Evolutionary conservation across 148 eudicot species (phyloP), one percentile per base, ranked within the genome.

Genomic region (Rheum nobile): DNA sequence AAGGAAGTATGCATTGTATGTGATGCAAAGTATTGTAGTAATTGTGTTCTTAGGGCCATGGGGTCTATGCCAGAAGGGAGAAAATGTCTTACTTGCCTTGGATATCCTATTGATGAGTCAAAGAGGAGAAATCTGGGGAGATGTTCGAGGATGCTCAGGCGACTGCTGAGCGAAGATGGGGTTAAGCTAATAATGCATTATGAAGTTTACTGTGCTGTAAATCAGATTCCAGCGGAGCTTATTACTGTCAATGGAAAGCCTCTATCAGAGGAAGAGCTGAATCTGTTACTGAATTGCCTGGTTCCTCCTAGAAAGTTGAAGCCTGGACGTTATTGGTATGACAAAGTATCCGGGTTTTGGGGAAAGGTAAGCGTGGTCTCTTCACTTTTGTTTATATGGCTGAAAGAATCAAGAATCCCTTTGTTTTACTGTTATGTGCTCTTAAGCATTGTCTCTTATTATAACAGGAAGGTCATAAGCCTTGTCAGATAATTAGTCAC

Each of bases 61-160:
- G 99, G 98, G 48, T 95, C 99, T 71, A 95, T 95, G 99, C 99
- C 99, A 19, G 99, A 95, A 85, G 99, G 99, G 63, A 87, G 99
- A 75, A 95, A 95, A 80, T 95, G 99, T 81, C 90, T 95, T 74
- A 74, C 87, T 32, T 95, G 99, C 82, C 88, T 95, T 41, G 96
- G 97, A 37, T 86, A 74, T 80, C 81, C 91, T 22, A 90, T 95
- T 81, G 96, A 90, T 67, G 99, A 95, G 85, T 87, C 96, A 16
- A 95, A 86, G 80, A 82, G 99, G 73, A 85, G 79, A 35, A 80
- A 78, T 79, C 83, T 95, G 12, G 99, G 99, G 55, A 88, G 83
- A 74, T 78, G 83, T 77, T 84, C 92, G 0, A 77, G 82, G 72
- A 37, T 90, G 83, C 86, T 91, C 38, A 87, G 72, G 85, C 74